Base-by-base conservation (phyloP, 106 monocot genomes). In the Acanthochlamys bracteata region DNA sequence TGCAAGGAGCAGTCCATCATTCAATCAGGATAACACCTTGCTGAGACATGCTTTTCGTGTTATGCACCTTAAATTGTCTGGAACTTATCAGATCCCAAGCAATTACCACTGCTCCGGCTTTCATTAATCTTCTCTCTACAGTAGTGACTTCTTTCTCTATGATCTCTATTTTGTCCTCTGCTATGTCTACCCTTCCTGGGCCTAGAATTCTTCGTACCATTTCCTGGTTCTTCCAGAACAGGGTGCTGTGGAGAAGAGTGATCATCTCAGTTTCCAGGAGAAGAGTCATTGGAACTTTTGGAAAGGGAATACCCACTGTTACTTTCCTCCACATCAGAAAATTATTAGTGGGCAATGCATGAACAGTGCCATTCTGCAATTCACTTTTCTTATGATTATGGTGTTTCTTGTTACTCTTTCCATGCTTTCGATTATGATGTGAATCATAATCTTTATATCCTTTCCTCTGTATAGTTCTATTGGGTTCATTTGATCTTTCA, bases 361-460 rank as follows among this genome's bases (percentile, higher is more conserved):
- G 53, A 17, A 16, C 16, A 54, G 4, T 19, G 1, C 20, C 46
- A 23, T 22, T 61, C 21, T n/a, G 20, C 62, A 64, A 64, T 53
- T 20, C n/a, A 39, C 13, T 21, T 53, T 53, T 56, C 14, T 13
- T 39, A 22, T 68, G 46, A 27, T 39, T 24, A 52, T n/a, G 41
- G 41, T 63, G 20, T 41, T 20, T 13, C 61, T 22, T 23, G 56
- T 60, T 16, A 52, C 66, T 20, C 51, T 24, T 24, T 10, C 12
- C 46, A 39, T n/a, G 24, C 0, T 25, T 27, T 24, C 17, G 17
- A 17, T 25, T 55, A 41, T 58, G 43, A 13, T 33, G 22, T n/a
- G 66, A 66, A 14, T 56, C 47, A 51, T 53, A 39, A 41, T 41
- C 57, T 4, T 67, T 25, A 24, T 24, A 19, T 60, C 59, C 65